Evolutionary conservation across 2,329 filamentous ascomycete genomes (phyloP).

Genomic region (Talaromyces sp.): DNA sequence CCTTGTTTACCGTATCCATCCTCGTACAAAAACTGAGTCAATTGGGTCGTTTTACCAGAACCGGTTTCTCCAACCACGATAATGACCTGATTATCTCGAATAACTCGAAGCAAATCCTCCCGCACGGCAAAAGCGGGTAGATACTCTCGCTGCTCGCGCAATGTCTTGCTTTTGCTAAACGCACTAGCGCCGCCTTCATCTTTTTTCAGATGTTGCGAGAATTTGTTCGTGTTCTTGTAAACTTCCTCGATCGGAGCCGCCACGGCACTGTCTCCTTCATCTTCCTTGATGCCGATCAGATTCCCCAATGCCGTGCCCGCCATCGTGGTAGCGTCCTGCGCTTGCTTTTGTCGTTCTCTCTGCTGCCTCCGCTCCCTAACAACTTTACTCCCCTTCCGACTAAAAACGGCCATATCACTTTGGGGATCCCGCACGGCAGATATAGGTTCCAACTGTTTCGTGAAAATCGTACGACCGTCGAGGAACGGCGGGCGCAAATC

Average conservation of each 20-base stretch:
- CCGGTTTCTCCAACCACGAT: constrained; percentile 97
- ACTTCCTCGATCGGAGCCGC: constrained; percentile 72
- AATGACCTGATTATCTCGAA: constrained; percentile 93
- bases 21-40: constrained; percentile 94
- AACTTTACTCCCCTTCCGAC: constrained; percentile 88
- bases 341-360: constrained; percentile 88
- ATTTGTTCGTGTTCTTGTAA: constrained; percentile 69
- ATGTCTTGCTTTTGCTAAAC: constrained; percentile 88
- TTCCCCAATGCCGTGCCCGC: constrained; percentile 91
- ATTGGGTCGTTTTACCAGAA: constrained; percentile 94
- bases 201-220: constrained; percentile 86
- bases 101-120: constrained; percentile 86
- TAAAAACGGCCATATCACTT: constrained; percentile 98
- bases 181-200: constrained; percentile 76
- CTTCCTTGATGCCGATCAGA: constrained; percentile 92
- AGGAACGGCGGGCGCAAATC: constrained; percentile 92
- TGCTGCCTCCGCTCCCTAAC: constrained; percentile 90
- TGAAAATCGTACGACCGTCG: constrained; percentile 93
- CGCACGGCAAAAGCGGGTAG: constrained; percentile 94
- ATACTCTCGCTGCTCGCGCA: constrained; percentile 88
- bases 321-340: constrained; percentile 89
- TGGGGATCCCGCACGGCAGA: constrained; percentile 89
- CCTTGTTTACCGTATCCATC: constrained; percentile 86
- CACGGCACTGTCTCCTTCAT: constrained; percentile 80
- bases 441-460: constrained; percentile 92